Conservation (phyloP, 2,329 filamentous ascomycete genomes). For the Paradendryphiella salina region DNA sequence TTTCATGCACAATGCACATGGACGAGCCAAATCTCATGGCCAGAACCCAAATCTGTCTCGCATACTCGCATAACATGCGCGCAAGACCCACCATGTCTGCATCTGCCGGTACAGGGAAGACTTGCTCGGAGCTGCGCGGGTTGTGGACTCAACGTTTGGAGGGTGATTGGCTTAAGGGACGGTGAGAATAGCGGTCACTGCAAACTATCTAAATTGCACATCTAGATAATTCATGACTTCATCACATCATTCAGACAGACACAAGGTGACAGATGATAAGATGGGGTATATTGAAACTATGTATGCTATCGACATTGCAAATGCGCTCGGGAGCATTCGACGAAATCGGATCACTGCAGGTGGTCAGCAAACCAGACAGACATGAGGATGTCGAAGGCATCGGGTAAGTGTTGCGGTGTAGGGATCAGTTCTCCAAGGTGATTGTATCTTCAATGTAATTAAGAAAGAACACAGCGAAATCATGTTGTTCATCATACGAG, state of each 20-base stretch:
- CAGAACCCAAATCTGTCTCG: too few relatives aligned
- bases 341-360: constrained; percentile 1
- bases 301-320: constrained; percentile 2
- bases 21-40: not conserved
- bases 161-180: constrained; percentile 1
- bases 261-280: not conserved
- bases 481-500: constrained; percentile 61
- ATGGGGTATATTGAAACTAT: constrained; percentile 4
- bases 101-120: constrained; percentile 13
- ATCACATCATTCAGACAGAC: not conserved
- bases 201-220: not conserved
- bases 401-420: not conserved
- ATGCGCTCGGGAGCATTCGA: not conserved
- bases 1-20: constrained; percentile 21
- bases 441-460: constrained; percentile 63
- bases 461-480: constrained; percentile 67
- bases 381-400: not conserved
- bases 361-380: constrained; percentile 12
- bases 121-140: constrained; percentile 3
- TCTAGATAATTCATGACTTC: not conserved
- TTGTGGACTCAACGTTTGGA: constrained; percentile 3
- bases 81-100: constrained; percentile 6
- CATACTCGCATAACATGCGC: constrained; percentile 2
- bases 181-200: constrained; percentile 23
- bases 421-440: constrained; percentile 68